Percentiles rank a stretch among this genome's conserved stretches.
phyloP scores from a whole-genome alignment of 768 basidiomycete species.

The Hysterangium stoloniferum region DNA sequence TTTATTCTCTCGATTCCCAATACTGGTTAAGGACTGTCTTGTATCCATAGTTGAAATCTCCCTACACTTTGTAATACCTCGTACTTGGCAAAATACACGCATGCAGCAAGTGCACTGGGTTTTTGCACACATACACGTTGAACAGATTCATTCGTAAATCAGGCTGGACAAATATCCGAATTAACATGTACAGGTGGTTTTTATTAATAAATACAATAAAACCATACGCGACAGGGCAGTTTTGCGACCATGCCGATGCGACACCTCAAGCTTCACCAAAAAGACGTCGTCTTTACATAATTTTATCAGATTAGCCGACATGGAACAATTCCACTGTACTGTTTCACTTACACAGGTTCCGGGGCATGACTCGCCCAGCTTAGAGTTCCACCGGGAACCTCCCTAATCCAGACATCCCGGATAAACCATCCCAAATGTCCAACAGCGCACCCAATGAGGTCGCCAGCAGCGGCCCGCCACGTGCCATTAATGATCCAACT shows the following conservation, averaged over 20 bases:
- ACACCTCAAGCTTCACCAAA: constrained; percentile 44
- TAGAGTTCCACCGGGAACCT: constrained; percentile 66
- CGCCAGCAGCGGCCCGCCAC: constrained; percentile 76
- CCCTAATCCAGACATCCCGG: constrained; percentile 80
- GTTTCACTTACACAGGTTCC: constrained; percentile 48
- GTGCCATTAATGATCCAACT: constrained; percentile 71
- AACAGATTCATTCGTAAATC: no score
- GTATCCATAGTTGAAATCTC: constrained; percentile 12
- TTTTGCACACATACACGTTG: constrained; percentile 9
- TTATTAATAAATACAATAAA: no score
- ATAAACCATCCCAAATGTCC: constrained; percentile 84
- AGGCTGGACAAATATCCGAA: no score
- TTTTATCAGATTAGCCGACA: background rate
- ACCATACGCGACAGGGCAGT: no score
- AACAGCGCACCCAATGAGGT: constrained; percentile 78
- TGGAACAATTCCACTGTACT: constrained; percentile 4
- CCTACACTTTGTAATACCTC: constrained; percentile 9
- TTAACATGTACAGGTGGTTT: no score
- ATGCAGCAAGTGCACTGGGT: constrained; percentile 11
- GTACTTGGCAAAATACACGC: constrained; percentile 13
- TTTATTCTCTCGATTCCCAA: background rate
- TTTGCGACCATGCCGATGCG: background rate
- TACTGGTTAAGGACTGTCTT: constrained; percentile 1
- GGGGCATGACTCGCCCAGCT: constrained; percentile 70
- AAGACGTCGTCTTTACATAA: constrained; percentile 45